A percentile compares a stretch with the other conserved stretches of the same genome.
phyloP scores from a whole-genome alignment of 1,139 yeast species.

The Pichia sp. region DNA sequence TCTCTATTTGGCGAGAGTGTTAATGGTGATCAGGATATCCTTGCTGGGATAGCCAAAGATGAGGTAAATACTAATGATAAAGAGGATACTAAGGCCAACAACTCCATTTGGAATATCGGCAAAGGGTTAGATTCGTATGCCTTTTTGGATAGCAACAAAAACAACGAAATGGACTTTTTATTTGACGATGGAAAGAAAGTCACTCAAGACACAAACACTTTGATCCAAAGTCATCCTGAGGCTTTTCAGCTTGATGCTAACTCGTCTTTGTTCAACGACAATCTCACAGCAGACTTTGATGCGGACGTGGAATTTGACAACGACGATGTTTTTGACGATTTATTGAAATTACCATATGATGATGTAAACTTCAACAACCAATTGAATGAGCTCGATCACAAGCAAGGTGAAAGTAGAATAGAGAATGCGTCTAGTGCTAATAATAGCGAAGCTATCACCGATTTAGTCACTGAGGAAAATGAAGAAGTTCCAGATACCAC shows the following conservation, averaged over 20 bases:
- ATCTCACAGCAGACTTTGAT: background rate
- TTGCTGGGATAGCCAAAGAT: background rate
- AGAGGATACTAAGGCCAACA: background rate
- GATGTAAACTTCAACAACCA: background rate
- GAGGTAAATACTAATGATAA: background rate
- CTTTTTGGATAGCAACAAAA: slow-evolving; percentile 2
- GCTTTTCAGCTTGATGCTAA: slow-evolving; percentile 13
- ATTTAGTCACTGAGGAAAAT: slow-evolving; percentile 30
- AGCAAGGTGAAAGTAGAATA: background rate
- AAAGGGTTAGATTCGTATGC: slow-evolving; percentile 4
- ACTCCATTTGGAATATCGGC: background rate
- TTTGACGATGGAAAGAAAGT: slow-evolving; percentile 36
- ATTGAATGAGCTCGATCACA: background rate
- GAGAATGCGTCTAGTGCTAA: background rate
- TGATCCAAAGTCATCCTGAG: slow-evolving; percentile 14
- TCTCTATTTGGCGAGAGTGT: slow-evolving; percentile 3
- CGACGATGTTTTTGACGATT: slow-evolving; percentile 18
- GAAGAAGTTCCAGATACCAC: slow-evolving; percentile 53
- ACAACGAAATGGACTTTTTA: slow-evolving; percentile 23
- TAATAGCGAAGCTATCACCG: slow-evolving; percentile 22
- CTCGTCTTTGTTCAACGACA: background rate
- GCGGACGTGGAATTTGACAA: background rate
- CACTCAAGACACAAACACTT: slow-evolving; percentile 29
- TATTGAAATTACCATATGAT: slow-evolving; percentile 15
- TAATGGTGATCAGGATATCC: background rate